These are phyloP conservation scores for Medicago truncatula DNA, from an alignment of 306 rosid species.

Conservation along the genomic window MtrunA17r5.0-ANR NC_053047.1:35603501-35604000, in stretches of 20 bases:
- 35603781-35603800: slow-evolving; percentile 9
- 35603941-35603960: neutral
- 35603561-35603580: slow-evolving; percentile 76
- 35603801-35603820: neutral
- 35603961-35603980: neutral
- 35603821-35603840: neutral
- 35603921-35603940: neutral
- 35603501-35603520: slow-evolving; percentile 67
- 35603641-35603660: slow-evolving; percentile 77
- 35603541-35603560: slow-evolving; percentile 74
- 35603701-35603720: slow-evolving; percentile 12
- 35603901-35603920: neutral
- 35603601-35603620: slow-evolving; percentile 71
- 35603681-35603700: slow-evolving; percentile 68
- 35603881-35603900: neutral
- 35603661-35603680: slow-evolving; percentile 79
- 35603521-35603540: slow-evolving; percentile 79
- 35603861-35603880: slow-evolving; percentile 7
- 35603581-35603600: slow-evolving; percentile 70
- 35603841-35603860: slow-evolving; percentile 32
- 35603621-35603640: slow-evolving; percentile 74
- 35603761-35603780: slow-evolving; percentile 10
- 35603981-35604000: neutral
- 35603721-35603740: neutral
- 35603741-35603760: slow-evolving; percentile 38